Conservation (phyloP, 306 rosid genomes). For the Gleditsia sinensis region DNA sequence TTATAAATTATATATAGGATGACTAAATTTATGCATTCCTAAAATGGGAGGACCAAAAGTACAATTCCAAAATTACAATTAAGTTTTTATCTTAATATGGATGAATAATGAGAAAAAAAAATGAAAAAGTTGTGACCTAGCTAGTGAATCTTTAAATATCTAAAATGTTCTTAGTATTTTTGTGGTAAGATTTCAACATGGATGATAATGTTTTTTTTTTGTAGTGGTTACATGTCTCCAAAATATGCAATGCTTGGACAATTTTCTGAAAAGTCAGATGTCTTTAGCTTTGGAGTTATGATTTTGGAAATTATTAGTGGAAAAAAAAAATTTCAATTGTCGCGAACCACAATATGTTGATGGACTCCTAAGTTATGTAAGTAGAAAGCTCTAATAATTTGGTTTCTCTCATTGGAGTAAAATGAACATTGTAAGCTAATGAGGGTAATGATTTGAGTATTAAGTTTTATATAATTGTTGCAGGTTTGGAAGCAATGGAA, state of each 20-base stretch:
- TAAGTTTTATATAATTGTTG: background rate
- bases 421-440: no score
- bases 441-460: background rate
- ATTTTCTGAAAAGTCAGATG: background rate
- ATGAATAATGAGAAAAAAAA: no score
- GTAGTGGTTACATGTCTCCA: background rate
- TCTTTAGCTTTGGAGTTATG: slow-evolving; percentile 19
- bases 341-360: background rate
- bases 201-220: background rate
- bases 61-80: no score
- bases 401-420: background rate
- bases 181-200: background rate
- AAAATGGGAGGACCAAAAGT: no score
- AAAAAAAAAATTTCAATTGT: background rate
- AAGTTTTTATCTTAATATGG: no score
- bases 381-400: background rate
- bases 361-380: slow-evolving; percentile 23
- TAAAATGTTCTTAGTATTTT: no score
- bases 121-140: no score
- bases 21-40: no score
- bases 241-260: background rate
- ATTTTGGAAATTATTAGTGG: slow-evolving; percentile 23
- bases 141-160: no score
- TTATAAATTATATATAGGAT: no score
- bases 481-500: slow-evolving; percentile 41